Base-by-base conservation (phyloP, 176 grass and related monocot genomes). In the Rhynchospora breviuscula region DNA sequence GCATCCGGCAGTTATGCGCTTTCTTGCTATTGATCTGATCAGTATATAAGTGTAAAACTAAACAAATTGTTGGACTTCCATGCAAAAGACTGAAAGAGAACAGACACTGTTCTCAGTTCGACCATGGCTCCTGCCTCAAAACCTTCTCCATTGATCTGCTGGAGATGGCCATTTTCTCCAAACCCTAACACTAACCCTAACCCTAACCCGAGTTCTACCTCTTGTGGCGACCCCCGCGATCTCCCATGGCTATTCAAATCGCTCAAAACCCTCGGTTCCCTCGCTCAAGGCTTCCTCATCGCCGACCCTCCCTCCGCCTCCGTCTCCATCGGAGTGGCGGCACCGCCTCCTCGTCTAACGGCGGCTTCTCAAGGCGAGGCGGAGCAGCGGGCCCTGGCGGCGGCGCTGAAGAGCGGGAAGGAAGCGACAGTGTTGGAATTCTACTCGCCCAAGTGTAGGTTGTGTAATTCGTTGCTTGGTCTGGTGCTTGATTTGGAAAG, bases 241-340 rank as follows among this genome's bases (percentile, higher is more conserved):
- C 83, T 90, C 33, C 89, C 95, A 26, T 98, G 92, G 95, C 87
- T 98, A 53, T 90, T 95, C 91, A 91, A 84, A 53, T 98, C 88
- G 6, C 56, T 90, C 51, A 85, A 81, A 64, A 87, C 90, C 83
- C 78, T 98, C 79, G 84, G 84, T 67, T 93, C 82, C 79, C 56
- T 98, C 57, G 86, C 95, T 11, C 92, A 89, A 79, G 87, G 85
- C 86, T 91, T 98, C 79, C 26, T 94, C 84, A 92, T 95, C 69
- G 79, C 81, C 64, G 87, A 89, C 40, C 66, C 85, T 63, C 66
- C 84, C 17, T 89, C 85, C 25, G 52, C 74, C 44, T 8, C 81
- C 58, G 44, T 7, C 44, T 78, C 21, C 22, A 10, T n/a, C 7
- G 69, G 1, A 51, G 35, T 7, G 48, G 62, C 8, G 18, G 15